Evolutionary conservation across 1,139 yeast species (phyloP), one percentile per base, ranked within the genome.

Genomic region (Candida anutae): DNA sequence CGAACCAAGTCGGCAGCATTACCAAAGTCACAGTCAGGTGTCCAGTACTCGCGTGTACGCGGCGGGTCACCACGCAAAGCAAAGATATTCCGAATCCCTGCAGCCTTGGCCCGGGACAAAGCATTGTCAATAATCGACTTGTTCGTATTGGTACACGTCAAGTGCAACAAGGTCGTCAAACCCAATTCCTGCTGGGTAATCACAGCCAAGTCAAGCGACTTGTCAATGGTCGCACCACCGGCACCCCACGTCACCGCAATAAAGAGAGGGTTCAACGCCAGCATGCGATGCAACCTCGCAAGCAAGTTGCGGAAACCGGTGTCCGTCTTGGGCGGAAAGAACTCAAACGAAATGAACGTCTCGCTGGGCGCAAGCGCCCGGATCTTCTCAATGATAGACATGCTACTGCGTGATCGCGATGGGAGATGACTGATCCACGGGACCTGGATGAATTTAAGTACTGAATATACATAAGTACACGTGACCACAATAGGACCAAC

Each of bases 221-320:
- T 87, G 31, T 74, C 80, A 29, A 93, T 77, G 4, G 97, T 87
- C 3, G 94, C 77, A 2, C 98, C 98, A 22, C 97, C 97, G 6
- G 98, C 97, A 16, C 98, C 98, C 97, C 98, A 90, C 0, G 99
- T 93, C 8, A 93, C 81, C 3, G 95, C 84, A 29, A 88, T 78
- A 51, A 90, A 93, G 15, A 81, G 58, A 3, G 97, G 97, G 31
- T 87, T 88, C 38, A 90, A 60, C 3, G 82, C 80, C 45, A 82
- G 74, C 93, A 90, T 81, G 48, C 99, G 77, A 46, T 75, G 75
- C 55, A 90, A 74, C 55, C 99, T 78, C 20, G 88, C 85, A 28
- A 83, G 62, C 37, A 90, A 61, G 54, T 93, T 90, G 37, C 82
- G 70, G 49, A 82, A 71, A 41, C 96, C 98, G 10, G 78, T 67